A percentile compares a stretch with the other conserved stretches of the same genome.
These are phyloP conservation scores for Clonostachys byssicola DNA, from an alignment of 2,329 filamentous ascomycete species.

Conservation along the genomic window DNA sequence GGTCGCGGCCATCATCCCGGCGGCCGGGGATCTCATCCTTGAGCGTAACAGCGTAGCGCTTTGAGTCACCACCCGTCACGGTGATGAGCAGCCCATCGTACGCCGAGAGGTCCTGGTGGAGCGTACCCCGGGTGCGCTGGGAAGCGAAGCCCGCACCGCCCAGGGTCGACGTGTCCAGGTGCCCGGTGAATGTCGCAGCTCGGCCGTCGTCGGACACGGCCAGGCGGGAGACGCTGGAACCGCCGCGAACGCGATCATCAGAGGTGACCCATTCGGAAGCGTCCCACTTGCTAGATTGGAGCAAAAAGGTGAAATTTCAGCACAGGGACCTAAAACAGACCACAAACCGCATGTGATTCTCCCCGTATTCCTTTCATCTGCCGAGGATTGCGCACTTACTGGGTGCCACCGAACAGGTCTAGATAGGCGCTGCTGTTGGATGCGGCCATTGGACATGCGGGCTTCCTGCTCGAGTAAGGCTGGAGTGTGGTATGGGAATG, in stretches of 20 bases:
- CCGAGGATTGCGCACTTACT: too few species aligned
- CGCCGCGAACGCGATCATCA: slow-evolving; percentile 76
- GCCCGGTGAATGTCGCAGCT: slow-evolving; percentile 59
- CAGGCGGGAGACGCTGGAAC: slow-evolving; percentile 56
- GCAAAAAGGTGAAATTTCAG: too few species aligned
- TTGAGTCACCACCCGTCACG: slow-evolving; percentile 51
- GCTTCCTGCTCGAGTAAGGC: too few species aligned
- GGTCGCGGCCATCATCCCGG: slow-evolving; percentile 62
- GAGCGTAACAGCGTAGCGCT: slow-evolving; percentile 69
- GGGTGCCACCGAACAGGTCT: too few species aligned
- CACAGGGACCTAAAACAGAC: too few species aligned
- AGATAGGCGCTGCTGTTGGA: too few species aligned
- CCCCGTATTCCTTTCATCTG: too few species aligned
- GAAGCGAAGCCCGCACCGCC: slow-evolving; percentile 81
- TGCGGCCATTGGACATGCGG: too few species aligned
- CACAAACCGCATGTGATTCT: too few species aligned
- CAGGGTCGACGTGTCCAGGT: slow-evolving; percentile 68
- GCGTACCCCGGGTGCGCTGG: slow-evolving; percentile 61
- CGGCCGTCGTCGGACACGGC: slow-evolving; percentile 9
- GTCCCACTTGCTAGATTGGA: slow-evolving; percentile 47
- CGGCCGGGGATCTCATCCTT: slow-evolving; percentile 63
- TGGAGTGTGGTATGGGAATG: too few species aligned
- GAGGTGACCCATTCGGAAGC: slow-evolving; percentile 60
- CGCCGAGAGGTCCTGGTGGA: slow-evolving; percentile 57
- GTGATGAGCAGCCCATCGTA: slow-evolving; percentile 59